These are phyloP conservation scores for Helianthus annuus DNA, from an alignment of 129 eudicot genomes.

Conservation along the genomic window DNA sequence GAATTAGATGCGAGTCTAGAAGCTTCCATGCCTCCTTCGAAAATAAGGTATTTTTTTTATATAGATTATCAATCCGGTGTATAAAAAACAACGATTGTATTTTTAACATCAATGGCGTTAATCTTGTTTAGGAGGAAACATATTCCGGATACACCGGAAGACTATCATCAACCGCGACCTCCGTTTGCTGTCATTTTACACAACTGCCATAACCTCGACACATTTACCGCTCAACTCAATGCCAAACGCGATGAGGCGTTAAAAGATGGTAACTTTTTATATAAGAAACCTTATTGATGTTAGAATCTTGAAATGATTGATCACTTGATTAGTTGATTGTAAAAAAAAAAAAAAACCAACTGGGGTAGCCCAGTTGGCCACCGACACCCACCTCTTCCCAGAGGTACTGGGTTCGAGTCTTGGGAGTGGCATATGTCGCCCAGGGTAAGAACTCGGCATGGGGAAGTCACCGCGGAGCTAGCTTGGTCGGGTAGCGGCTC, in stretches of 20 bases:
- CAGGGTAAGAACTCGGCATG: too few species aligned
- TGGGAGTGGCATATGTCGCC: too few species aligned
- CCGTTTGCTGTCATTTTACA: constrained; percentile 74
- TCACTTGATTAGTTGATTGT: constrained; percentile 23
- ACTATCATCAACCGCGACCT: constrained; percentile 52
- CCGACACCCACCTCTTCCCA: too few species aligned
- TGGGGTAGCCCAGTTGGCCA: too few species aligned
- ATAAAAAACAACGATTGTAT: constrained; percentile 5
- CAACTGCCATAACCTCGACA: constrained; percentile 42
- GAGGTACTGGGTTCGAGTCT: too few species aligned
- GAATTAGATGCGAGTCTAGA: constrained; percentile 44
- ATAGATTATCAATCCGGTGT: background rate
- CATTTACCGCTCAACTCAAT: constrained; percentile 38
- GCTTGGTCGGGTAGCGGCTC: too few species aligned
- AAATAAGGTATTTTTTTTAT: constrained; percentile 57
- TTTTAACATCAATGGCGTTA: constrained; percentile 13
- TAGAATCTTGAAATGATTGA: constrained; percentile 21
- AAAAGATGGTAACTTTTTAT: constrained; percentile 53
- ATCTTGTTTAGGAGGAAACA: constrained; percentile 53
- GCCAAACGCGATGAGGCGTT: constrained; percentile 34
- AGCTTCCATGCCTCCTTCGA: constrained; percentile 55
- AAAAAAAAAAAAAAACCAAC: too few species aligned
- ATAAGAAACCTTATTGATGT: constrained; percentile 8
- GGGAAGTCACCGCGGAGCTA: too few species aligned
- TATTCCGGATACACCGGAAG: constrained; percentile 47